A percentile compares a stretch with the other conserved stretches of the same genome.
phyloP scores from a whole-genome alignment of 352 stramenopile species.

The Peronospora belbahrii region DNA sequence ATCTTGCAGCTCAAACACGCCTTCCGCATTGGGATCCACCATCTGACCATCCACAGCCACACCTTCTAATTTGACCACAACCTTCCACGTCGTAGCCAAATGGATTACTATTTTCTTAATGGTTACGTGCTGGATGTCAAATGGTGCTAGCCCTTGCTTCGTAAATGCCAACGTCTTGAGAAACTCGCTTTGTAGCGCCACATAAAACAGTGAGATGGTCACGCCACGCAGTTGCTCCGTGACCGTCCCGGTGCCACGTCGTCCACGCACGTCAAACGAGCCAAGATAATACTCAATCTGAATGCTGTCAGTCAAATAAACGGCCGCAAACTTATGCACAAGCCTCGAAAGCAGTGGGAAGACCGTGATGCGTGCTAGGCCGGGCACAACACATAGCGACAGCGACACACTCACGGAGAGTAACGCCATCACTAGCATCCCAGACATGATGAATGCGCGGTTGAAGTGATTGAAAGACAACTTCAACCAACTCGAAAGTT shows the following conservation, averaged over 20 bases:
- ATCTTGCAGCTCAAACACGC: conserved; percentile 39
- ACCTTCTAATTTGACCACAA: conserved; percentile 46
- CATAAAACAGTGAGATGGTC: conserved; percentile 45
- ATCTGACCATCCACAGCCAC: conserved; percentile 35
- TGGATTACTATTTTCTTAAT: conserved; percentile 44
- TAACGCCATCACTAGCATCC: conserved; percentile 39
- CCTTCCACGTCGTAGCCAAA: conserved; percentile 42
- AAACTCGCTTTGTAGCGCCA: conserved; percentile 43
- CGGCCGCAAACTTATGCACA: conserved; percentile 42
- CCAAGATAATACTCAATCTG: conserved; percentile 45
- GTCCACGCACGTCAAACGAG: conserved; percentile 31
- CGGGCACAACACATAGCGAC: conserved; percentile 55
- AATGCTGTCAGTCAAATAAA: conserved; percentile 47
- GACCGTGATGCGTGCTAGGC: conserved; percentile 43
- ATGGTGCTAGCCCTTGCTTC: conserved; percentile 46
- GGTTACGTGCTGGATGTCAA: conserved; percentile 29
- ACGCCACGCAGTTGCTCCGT: conserved; percentile 31
- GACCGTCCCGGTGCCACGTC: conserved; percentile 1
- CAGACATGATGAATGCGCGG: conserved; percentile 31
- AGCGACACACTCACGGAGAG: conserved; percentile 49
- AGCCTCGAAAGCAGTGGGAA: conserved; percentile 51
- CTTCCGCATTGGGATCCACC: conserved; percentile 35
- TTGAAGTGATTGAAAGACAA: conserved; percentile 26
- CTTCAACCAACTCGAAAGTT: conserved; percentile 8
- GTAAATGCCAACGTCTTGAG: conserved; percentile 49